Base-by-base conservation (phyloP, 1,284 basidiomycete species). In the Sanguinoderma infundibulare region DNA sequence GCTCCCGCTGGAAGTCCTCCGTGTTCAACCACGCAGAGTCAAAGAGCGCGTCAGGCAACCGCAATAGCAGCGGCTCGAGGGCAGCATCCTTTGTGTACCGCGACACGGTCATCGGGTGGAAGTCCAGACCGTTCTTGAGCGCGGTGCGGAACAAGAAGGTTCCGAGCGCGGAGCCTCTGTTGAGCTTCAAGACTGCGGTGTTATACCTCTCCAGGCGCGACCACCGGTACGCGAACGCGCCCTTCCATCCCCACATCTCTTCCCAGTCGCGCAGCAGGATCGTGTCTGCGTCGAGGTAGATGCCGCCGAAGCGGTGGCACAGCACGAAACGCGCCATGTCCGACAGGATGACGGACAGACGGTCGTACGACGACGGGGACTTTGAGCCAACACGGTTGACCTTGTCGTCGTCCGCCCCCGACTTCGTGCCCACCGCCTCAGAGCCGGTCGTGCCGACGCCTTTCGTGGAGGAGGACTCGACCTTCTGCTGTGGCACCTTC, bases 241-340 rank as follows among this genome's bases (percentile, higher is more conserved):
- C 87, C 56, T 81, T 79, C 82, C 86, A 90, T 56, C 86, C 86
- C 85, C 86, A 90, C 17, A 90, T 75, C 66, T 90, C 88, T 70
- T 89, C 87, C 88, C 88, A 90, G 70, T 90, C 88, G 26, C 88
- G 81, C 14, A 90, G 75, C 65, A 90, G 81, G 59, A 90, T 78
- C 3, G 86, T 89, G 70, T 90, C 88, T 24, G 88, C 87, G 68
- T 90, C 88, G 59, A 90, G 80, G 71, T 90, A 90, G 58, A 88
- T 83, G 8, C 88, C 88, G 17, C 88, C 88, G 65, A 84, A 90
- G 24, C 87, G 84, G 74, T 90, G 85, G 42, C 84, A 87, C 6
- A 90, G 75, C 50, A 89, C 81, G 73, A 90, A 90, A 15, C 88
- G 82, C 15, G 87, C 88, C 85, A 90, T 86, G 71, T 90, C 87